Evolutionary conservation across 495 filamentous ascomycete species (phyloP).

Genomic region (Elaphomyces granulatus): DNA sequence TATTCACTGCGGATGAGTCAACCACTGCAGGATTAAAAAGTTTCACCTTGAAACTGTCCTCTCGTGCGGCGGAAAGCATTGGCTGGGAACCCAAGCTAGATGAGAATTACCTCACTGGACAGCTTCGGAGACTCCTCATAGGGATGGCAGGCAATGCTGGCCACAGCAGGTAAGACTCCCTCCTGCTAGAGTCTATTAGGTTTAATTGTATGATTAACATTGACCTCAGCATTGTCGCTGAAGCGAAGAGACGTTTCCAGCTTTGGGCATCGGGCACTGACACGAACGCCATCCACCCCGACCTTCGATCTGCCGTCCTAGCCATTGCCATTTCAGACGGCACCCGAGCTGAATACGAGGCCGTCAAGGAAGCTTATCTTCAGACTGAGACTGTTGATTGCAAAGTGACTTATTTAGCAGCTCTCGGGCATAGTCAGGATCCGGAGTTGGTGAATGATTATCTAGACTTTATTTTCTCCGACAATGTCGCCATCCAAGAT

Average conservation of each 20-base stretch:
- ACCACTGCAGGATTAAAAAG: constrained; percentile 52
- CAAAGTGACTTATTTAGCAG: constrained; percentile 66
- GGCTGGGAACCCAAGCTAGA: constrained; percentile 67
- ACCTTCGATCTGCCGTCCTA: constrained; percentile 67
- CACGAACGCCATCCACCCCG: constrained; percentile 58
- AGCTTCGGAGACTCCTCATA: constrained; percentile 70
- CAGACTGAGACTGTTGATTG: constrained; percentile 74
- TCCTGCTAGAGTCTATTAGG: too few relatives aligned
- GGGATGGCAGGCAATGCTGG: constrained; percentile 55
- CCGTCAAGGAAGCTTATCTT: constrained; percentile 69
- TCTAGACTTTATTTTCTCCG: constrained; percentile 67
- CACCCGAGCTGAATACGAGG: constrained; percentile 49
- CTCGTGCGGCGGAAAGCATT: constrained; percentile 55
- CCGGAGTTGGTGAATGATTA: constrained; percentile 51
- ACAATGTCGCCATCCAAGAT: constrained; percentile 64
- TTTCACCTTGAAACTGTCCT: constrained; percentile 57
- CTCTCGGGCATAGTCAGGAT: constrained; percentile 61
- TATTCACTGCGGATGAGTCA: constrained; percentile 44
- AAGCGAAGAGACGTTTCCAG: constrained; percentile 62
- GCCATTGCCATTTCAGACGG: constrained; percentile 57
- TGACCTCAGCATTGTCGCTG: constrained; percentile 41
- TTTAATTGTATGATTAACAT: constrained; percentile 15
- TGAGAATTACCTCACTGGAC: constrained; percentile 69
- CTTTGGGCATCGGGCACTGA: constrained; percentile 53
- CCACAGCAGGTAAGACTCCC: constrained; percentile 47